Percentiles rank a stretch among this genome's conserved stretches.
These are phyloP conservation scores for Exophiala oligosperma DNA, from an alignment of 2,329 filamentous ascomycete genomes.

Conservation along the genomic window DNA sequence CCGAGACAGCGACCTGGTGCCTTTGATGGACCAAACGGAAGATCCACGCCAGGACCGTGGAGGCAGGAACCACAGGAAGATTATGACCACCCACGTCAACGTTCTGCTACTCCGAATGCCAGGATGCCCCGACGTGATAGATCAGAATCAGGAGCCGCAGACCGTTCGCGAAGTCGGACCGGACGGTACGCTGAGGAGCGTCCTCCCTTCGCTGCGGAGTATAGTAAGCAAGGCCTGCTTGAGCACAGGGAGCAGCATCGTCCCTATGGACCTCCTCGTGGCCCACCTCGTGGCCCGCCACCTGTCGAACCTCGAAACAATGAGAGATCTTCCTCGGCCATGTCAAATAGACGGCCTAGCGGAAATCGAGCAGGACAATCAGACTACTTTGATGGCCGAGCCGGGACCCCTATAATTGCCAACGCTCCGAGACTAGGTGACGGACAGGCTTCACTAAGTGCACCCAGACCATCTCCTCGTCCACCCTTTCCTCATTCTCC, in stretches of 20 bases:
- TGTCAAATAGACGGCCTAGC: conserved; percentile 41
- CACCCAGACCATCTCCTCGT: conserved; percentile 23
- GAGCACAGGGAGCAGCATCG: conserved; percentile 13
- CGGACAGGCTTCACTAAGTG: conserved; percentile 8
- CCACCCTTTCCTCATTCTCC: conserved; percentile 26
- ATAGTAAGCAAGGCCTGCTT: conserved; percentile 9
- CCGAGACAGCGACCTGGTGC: conserved; percentile 15
- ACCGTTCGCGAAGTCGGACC: conserved; percentile 55
- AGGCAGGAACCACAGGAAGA: conserved; percentile 12
- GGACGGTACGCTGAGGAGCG: conserved; percentile 52
- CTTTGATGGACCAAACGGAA: conserved; percentile 11
- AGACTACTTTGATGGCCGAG: conserved; percentile 28
- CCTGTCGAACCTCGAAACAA: conserved; percentile 21
- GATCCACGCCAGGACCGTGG: conserved; percentile 13
- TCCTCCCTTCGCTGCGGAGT: conserved; percentile 13
- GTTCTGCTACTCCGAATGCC: conserved; percentile 32
- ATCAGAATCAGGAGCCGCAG: conserved; percentile 55
- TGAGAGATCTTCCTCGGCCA: conserved; percentile 41
- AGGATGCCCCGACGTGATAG: conserved; percentile 44
- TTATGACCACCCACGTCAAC: conserved; percentile 18
- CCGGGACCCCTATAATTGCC: conserved; percentile 32
- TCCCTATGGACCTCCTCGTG: conserved; percentile 9
- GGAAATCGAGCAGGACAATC: conserved; percentile 36
- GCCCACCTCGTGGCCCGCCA: conserved; percentile 17
- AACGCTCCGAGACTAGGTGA: conserved; percentile 13